Percentiles rank a stretch among this genome's conserved stretches.
Conservation (phyloP, 495 filamentous ascomycete genomes). For the Podospora tetraspora region DNA sequence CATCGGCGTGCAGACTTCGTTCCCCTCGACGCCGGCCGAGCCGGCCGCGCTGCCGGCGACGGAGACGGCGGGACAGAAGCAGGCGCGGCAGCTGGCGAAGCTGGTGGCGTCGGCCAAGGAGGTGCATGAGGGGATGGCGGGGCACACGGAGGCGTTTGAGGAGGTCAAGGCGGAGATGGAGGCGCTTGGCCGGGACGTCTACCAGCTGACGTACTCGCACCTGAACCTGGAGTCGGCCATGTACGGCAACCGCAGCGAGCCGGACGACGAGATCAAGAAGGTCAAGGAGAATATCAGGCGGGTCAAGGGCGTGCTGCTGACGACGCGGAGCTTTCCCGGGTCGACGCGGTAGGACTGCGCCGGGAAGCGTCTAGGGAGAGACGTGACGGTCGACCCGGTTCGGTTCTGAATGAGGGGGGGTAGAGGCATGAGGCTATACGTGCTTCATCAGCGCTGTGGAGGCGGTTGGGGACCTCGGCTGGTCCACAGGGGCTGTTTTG, state of each 20-base stretch:
- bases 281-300: constrained; percentile 81
- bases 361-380: too few species aligned
- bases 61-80: constrained; percentile 25
- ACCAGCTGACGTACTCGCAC: constrained; percentile 37
- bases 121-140: constrained; percentile 42
- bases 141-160: constrained; percentile 32
- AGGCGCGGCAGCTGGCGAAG: constrained; percentile 29
- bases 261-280: constrained; percentile 68
- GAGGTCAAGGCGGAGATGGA: constrained; percentile 42
- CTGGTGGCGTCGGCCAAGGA: constrained; percentile 48
- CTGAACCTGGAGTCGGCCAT: constrained; percentile 32
- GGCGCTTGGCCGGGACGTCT: constrained; percentile 43
- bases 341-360: constrained; percentile 6
- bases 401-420: background rate
- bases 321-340: constrained; percentile 59
- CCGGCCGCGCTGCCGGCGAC: background rate
- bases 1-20: constrained; percentile 78
- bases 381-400: too few species aligned
- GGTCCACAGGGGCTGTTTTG: background rate
- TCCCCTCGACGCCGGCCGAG: constrained; percentile 32
- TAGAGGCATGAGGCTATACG: background rate
- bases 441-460: background rate
- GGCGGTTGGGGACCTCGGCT: background rate
- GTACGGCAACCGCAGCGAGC: constrained; percentile 45
- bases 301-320: constrained; percentile 89